A percentile compares a stretch with the other conserved stretches of the same genome.
Evolutionary conservation across 768 basidiomycete species (phyloP).

Genomic region (Serendipita sp.): DNA sequence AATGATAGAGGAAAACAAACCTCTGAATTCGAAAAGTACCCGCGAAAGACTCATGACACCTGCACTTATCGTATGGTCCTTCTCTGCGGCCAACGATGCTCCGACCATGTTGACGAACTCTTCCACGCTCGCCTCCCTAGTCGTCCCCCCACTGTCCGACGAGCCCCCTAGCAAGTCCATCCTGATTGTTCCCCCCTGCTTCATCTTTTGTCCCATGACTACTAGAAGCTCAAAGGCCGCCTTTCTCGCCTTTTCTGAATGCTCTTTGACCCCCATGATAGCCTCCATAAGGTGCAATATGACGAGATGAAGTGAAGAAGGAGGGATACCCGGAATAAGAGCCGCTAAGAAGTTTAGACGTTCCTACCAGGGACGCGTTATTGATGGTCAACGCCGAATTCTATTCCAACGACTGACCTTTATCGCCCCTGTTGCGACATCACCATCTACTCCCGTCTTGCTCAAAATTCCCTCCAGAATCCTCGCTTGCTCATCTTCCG

Average conservation of each 20-base stretch:
- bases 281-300: conserved; percentile 86
- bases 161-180: conserved; percentile 52
- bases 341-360: conserved; percentile 59
- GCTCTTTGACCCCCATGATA: conserved; percentile 90
- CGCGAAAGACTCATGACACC: conserved; percentile 88
- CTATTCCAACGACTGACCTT: conserved; percentile 31
- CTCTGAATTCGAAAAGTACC: conserved; percentile 90
- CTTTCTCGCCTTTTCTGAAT: conserved; percentile 77
- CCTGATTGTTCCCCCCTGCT: conserved; percentile 65
- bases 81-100: conserved; percentile 82
- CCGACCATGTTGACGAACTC: conserved; percentile 96
- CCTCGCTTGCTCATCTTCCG: not conserved
- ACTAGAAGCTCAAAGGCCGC: conserved; percentile 85
- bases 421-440: conserved; percentile 70
- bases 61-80: conserved; percentile 96
- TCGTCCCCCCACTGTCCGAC: conserved; percentile 25
- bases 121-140: conserved; percentile 46
- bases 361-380: conserved; percentile 34
- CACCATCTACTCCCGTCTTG: conserved; percentile 39
- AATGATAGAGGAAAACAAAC: conserved; percentile 24
- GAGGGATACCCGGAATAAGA: conserved; percentile 51
- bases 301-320: conserved; percentile 63
- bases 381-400: not conserved
- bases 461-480: not conserved
- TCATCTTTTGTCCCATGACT: conserved; percentile 87